Evolutionary conservation across 345 rosid genomes (phyloP).

Genomic region (Odontarrhena argentea): DNA sequence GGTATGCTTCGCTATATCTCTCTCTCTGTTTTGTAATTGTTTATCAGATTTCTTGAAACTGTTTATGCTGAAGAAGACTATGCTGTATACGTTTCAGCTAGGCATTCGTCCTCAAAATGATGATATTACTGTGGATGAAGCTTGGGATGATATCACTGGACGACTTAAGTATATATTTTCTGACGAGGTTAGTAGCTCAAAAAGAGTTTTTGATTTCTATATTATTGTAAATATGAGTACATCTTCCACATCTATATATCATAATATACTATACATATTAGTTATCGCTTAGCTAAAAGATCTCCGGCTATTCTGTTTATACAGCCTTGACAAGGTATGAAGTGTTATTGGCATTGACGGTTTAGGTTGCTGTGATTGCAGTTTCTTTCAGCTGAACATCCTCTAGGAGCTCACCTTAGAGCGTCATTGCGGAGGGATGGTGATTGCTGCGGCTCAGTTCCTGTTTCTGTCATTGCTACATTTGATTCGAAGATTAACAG

Average conservation of each 20-base stretch:
- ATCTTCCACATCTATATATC: neutral
- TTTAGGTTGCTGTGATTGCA: conserved; percentile 38
- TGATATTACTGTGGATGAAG: conserved; percentile 61
- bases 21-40: neutral
- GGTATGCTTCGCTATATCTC: conserved; percentile 44
- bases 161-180: conserved; percentile 64
- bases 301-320: neutral
- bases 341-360: conserved; percentile 19
- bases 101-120: conserved; percentile 51
- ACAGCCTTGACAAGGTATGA: neutral
- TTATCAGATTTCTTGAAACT: neutral
- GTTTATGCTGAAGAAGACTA: conserved; percentile 12
- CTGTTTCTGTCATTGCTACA: conserved; percentile 72
- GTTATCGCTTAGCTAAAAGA: neutral
- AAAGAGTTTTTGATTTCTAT: neutral
- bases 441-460: conserved; percentile 61
- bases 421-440: conserved; percentile 69
- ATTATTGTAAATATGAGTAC: neutral
- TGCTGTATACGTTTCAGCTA: conserved; percentile 56
- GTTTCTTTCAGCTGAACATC: conserved; percentile 74
- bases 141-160: conserved; percentile 57
- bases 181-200: conserved; percentile 62
- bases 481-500: conserved; percentile 64
- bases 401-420: conserved; percentile 79
- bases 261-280: too few relatives aligned